A percentile compares a stretch with the other conserved stretches of the same genome.
phyloP scores from a whole-genome alignment of 2,329 filamentous ascomycete genomes.

The Elsinoe arachidis region DNA sequence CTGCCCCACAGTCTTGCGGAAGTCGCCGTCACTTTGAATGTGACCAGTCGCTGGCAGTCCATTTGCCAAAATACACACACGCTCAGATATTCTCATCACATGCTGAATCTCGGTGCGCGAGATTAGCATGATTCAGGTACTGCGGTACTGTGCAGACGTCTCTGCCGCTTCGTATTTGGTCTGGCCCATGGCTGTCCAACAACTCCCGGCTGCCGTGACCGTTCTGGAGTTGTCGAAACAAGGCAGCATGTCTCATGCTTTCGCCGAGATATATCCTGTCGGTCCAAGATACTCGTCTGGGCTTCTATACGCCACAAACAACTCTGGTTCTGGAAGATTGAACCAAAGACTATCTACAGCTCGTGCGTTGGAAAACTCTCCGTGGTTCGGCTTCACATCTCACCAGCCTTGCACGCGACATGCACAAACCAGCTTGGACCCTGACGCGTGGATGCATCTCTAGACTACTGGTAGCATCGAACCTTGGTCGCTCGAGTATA shows the following conservation, averaged over 20 bases:
- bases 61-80: not conserved
- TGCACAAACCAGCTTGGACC: not conserved
- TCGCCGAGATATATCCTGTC: conserved; percentile 2
- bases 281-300: not conserved
- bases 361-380: not conserved
- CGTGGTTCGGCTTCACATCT: not conserved
- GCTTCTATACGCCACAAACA: not conserved
- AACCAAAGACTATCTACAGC: not conserved
- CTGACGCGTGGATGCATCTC: conserved; percentile 1
- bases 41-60: not conserved
- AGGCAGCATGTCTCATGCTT: conserved; percentile 1
- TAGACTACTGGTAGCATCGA: not conserved
- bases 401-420: not conserved
- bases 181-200: not conserved
- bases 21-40: not conserved
- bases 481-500: not conserved
- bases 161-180: not conserved
- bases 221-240: conserved; percentile 2
- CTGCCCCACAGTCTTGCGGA: conserved; percentile 3
- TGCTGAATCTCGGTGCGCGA: not conserved
- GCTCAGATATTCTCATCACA: not conserved
- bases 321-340: conserved; percentile 5
- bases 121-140: conserved; percentile 1
- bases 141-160: not conserved
- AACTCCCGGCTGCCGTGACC: not conserved